Percentiles rank a stretch among this genome's conserved stretches.
Evolutionary conservation across 2,329 filamentous ascomycete genomes (phyloP).

Genomic region (Fusarium paranaense): DNA sequence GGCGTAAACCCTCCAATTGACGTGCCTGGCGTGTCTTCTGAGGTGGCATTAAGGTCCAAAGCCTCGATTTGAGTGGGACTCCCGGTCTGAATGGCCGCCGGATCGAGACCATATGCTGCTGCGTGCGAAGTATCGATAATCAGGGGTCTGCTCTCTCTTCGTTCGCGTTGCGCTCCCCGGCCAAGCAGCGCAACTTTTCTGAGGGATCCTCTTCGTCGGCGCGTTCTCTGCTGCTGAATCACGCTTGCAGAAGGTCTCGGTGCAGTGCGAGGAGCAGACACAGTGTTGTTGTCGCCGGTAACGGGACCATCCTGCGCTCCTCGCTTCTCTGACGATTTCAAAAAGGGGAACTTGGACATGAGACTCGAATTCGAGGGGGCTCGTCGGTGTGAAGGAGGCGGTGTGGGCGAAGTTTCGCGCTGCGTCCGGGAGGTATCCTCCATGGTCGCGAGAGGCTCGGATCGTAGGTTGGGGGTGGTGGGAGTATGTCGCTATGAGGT

Average conservation of each 20-base stretch:
- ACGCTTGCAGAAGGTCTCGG: slow-evolving; percentile 45
- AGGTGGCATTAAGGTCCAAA: slow-evolving; percentile 60
- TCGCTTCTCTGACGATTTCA: slow-evolving; percentile 59
- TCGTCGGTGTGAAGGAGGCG: slow-evolving; percentile 49
- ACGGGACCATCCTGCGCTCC: slow-evolving; percentile 51
- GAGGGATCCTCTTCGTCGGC: slow-evolving; percentile 84
- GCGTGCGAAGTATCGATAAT: slow-evolving; percentile 55
- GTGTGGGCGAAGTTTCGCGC: slow-evolving; percentile 28
- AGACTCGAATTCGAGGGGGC: slow-evolving; percentile 71
- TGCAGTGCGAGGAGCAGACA: slow-evolving; percentile 49
- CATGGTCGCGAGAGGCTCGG: slow-evolving; percentile 21
- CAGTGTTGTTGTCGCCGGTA: slow-evolving; percentile 52
- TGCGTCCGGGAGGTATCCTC: slow-evolving; percentile 16
- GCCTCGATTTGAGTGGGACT: slow-evolving; percentile 46
- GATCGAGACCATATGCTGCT: slow-evolving; percentile 34
- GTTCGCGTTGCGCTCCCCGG: slow-evolving; percentile 73
- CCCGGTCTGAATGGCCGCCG: slow-evolving; percentile 34
- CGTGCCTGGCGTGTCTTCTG: slow-evolving; percentile 57
- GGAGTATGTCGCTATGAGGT: not conserved
- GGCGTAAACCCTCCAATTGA: slow-evolving; percentile 60
- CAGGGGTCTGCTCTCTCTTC: slow-evolving; percentile 62
- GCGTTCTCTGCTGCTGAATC: slow-evolving; percentile 61
- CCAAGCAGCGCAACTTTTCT: slow-evolving; percentile 88
- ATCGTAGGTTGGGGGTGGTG: not conserved
- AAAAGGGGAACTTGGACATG: slow-evolving; percentile 76